Base-by-base conservation (phyloP, 78 protist species). In the Dictyostelium brefeldianum region DNA sequence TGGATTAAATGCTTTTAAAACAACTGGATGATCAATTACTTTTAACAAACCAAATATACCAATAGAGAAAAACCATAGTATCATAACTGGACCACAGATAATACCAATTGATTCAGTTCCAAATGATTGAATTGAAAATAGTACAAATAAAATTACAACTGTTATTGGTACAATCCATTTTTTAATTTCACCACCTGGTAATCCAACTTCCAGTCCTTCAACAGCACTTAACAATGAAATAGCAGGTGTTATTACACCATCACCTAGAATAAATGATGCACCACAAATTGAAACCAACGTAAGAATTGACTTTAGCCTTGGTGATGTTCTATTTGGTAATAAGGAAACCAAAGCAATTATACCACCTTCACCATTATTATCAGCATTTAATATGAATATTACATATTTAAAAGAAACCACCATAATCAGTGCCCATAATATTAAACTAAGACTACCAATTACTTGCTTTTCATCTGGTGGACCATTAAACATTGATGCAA, bases 291-390 rank as follows among this genome's bases (percentile, higher is more conserved):
- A 27, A 18, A 81, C 22, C 11, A 64, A 12, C 0, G 77, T 57
- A 65, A 59, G 69, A 79, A 43, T 18, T 15, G 48, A 41, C 14
- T 67, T 81, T 5, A 70, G 36, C 15, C 48, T 81, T 22, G 75
- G 73, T 8, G 22, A 25, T 0, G 74, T 48, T 57, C 18, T 31
- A 65, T 46, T 64, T 53, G 77, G 54, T 7, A 81, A 27, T 48
- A 81, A 53, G 0, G 67, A 47, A 0, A 27, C 46, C 36, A 81
- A 18, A 6, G 89, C 74, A 7, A 81, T 50, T 10, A 70, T 81
- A 36, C 89, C 89, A 69, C 89, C 89, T 18, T 81, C 89, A 15
- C 89, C 89, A 51, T 81, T 65, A 22, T 81, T 81, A 12, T 81
- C 89, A 17, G 78, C 89, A 27, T 65, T 27, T 31, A 81, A 20